Evolutionary conservation across 2,329 filamentous ascomycete genomes (phyloP).

Genomic region (Ramularia collo-cygni): DNA sequence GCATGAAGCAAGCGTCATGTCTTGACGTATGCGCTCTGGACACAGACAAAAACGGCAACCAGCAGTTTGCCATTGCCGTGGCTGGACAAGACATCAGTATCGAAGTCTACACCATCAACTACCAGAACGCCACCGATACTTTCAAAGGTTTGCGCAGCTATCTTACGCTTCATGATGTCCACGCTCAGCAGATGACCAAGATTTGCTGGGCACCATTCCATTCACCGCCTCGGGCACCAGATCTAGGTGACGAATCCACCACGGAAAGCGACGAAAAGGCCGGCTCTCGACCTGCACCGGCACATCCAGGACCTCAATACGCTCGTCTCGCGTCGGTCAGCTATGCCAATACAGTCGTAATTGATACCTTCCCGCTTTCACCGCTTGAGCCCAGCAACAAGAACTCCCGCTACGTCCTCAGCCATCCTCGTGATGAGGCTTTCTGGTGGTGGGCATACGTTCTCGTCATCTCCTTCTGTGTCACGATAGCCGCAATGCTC

Average conservation of each 20-base stretch:
- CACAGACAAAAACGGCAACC: constrained; percentile 52
- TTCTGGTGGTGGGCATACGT: constrained; percentile 50
- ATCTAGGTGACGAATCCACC: constrained; percentile 17
- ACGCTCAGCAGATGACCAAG: constrained; percentile 54
- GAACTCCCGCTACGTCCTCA: constrained; percentile 61
- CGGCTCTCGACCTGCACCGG: constrained; percentile 4
- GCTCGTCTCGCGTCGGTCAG: constrained; percentile 76
- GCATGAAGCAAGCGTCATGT: constrained; percentile 67
- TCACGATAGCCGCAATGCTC: constrained; percentile 57
- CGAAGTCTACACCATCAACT: constrained; percentile 69
- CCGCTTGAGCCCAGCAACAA: constrained; percentile 42
- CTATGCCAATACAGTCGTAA: constrained; percentile 69
- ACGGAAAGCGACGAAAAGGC: constrained; percentile 18
- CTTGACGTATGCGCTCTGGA: constrained; percentile 68
- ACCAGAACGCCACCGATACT: constrained; percentile 45
- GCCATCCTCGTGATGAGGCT: constrained; percentile 46
- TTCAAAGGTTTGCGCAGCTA: constrained; percentile 45
- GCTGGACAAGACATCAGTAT: constrained; percentile 75
- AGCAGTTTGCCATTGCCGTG: constrained; percentile 74
- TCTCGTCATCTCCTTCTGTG: constrained; percentile 53
- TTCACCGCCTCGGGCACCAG: constrained; percentile 29
- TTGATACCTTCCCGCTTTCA: constrained; percentile 69
- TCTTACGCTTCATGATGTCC: constrained; percentile 48
- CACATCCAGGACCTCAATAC: constrained; percentile 45
- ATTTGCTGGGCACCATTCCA: constrained; percentile 41